Conservation (phyloP, 2,329 filamentous ascomycete species). For the Ophiostoma tasmaniense region DNA sequence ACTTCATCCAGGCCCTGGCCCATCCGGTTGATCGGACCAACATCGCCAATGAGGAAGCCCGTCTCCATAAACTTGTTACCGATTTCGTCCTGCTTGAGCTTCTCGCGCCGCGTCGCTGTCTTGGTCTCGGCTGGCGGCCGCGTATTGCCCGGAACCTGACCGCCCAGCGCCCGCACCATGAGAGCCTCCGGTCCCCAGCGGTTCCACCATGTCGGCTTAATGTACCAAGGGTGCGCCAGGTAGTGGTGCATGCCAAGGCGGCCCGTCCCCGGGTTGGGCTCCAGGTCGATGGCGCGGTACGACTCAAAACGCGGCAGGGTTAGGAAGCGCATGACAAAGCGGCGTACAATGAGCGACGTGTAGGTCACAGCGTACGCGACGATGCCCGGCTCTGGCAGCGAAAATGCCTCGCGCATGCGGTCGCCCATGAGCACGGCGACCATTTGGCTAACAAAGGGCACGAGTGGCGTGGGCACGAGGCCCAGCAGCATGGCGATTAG, state of each 20-base stretch:
- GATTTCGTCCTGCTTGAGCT: constrained; percentile 38
- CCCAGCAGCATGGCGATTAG: constrained; percentile 54
- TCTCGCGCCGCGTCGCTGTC: neutral
- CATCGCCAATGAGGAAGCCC: constrained; percentile 48
- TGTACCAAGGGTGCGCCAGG: constrained; percentile 58
- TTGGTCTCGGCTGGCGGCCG: constrained; percentile 19
- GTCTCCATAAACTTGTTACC: constrained; percentile 35
- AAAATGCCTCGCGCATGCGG: constrained; percentile 55
- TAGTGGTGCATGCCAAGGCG: constrained; percentile 44
- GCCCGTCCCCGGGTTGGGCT: constrained; percentile 45
- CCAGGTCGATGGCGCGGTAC: constrained; percentile 30
- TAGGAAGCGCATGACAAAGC: constrained; percentile 49
- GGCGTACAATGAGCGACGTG: constrained; percentile 42
- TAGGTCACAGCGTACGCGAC: constrained; percentile 35
- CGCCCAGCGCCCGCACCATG: constrained; percentile 37
- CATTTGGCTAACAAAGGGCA: constrained; percentile 40
- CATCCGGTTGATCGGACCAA: constrained; percentile 52
- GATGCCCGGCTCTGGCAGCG: constrained; percentile 37
- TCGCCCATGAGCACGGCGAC: constrained; percentile 56
- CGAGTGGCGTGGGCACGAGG: constrained; percentile 38
- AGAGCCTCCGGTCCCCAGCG: constrained; percentile 53
- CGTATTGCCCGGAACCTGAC: constrained; percentile 31
- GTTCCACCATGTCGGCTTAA: constrained; percentile 49
- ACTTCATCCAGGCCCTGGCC: constrained; percentile 44
- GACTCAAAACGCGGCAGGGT: constrained; percentile 46